phyloP scores from a whole-genome alignment of 495 filamentous ascomycete genomes.

The Tuber aestivum region DNA sequence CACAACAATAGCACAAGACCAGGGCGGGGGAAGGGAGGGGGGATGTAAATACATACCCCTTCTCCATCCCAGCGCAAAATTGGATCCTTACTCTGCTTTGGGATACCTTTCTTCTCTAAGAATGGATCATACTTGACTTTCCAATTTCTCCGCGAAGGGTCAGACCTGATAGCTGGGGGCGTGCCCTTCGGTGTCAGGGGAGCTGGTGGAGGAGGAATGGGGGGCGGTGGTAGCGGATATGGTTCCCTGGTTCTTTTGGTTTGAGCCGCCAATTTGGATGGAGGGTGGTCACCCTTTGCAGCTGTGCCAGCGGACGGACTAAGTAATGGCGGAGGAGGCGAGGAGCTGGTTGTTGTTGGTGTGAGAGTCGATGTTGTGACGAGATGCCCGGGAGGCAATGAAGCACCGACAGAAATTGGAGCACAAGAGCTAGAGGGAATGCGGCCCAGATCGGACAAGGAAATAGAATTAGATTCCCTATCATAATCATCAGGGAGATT shows the following conservation, averaged over 20 bases:
- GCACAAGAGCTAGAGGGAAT: slow-evolving; percentile 23
- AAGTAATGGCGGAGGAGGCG: slow-evolving; percentile 35
- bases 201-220: slow-evolving; percentile 32
- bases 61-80: slow-evolving; percentile 41
- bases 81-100: slow-evolving; percentile 46
- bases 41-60: slow-evolving; percentile 42
- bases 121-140: slow-evolving; percentile 40
- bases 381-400: not conserved
- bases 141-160: slow-evolving; percentile 35
- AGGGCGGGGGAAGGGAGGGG: slow-evolving; percentile 1
- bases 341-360: slow-evolving; percentile 18
- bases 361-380: slow-evolving; percentile 28
- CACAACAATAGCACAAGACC: slow-evolving; percentile 20
- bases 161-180: slow-evolving; percentile 35
- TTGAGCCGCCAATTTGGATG: slow-evolving; percentile 25
- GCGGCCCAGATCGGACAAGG: slow-evolving; percentile 18
- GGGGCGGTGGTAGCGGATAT: slow-evolving; percentile 11
- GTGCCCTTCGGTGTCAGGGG: slow-evolving; percentile 42
- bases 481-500: slow-evolving; percentile 26
- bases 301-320: slow-evolving; percentile 24
- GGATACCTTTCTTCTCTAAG: slow-evolving; percentile 46
- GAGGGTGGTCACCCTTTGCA: slow-evolving; percentile 28
- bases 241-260: slow-evolving; percentile 27
- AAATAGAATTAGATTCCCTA: slow-evolving; percentile 46
- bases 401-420: slow-evolving; percentile 12